A percentile compares a stretch with the other conserved stretches of the same genome.
Evolutionary conservation across 768 basidiomycete species (phyloP).

Genomic region (Scleroderma citrinum): DNA sequence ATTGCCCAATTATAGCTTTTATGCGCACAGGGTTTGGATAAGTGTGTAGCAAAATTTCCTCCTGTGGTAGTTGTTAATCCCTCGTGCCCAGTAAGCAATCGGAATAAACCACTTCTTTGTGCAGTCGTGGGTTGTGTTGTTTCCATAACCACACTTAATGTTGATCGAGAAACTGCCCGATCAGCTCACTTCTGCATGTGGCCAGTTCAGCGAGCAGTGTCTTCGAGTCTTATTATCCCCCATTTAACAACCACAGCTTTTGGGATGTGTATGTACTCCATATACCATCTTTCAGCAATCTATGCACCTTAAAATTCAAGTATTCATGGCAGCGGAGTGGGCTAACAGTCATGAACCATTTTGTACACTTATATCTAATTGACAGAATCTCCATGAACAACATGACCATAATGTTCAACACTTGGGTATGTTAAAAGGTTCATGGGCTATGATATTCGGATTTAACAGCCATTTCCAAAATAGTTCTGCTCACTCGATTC

Average conservation of each 20-base stretch:
- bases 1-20: slow-evolving; percentile 14
- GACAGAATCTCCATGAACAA: neutral
- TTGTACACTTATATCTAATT: neutral
- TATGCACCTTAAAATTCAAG: too few species aligned
- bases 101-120: slow-evolving; percentile 10
- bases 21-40: slow-evolving; percentile 23
- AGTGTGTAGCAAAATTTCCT: slow-evolving; percentile 9
- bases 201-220: slow-evolving; percentile 10
- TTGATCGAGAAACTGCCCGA: neutral
- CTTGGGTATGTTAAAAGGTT: neutral
- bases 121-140: slow-evolving; percentile 17
- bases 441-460: neutral
- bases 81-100: slow-evolving; percentile 12
- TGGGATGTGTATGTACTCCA: neutral
- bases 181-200: slow-evolving; percentile 5
- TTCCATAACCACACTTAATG: neutral
- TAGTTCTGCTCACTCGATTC: slow-evolving; percentile 9
- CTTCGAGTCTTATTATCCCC: neutral
- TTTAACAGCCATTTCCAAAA: neutral
- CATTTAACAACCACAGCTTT: neutral
- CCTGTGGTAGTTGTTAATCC: neutral
- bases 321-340: neutral
- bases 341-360: neutral
- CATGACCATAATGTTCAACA: neutral
- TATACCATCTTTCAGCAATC: neutral